phyloP scores from a whole-genome alignment of 2,329 filamentous ascomycete species.

The Xenosphaeropsis pyriputrescens region DNA sequence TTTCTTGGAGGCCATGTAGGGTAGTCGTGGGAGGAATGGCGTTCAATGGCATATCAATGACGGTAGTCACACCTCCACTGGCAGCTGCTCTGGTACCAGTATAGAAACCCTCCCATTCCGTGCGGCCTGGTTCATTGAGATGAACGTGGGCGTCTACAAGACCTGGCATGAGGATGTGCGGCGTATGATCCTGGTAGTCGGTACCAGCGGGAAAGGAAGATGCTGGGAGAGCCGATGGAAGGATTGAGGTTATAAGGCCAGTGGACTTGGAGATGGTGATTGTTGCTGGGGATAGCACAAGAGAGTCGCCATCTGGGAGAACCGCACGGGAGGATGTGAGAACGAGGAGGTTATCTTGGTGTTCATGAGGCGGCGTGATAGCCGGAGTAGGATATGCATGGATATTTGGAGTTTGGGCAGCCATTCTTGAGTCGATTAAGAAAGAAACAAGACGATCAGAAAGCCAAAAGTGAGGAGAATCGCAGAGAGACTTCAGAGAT shows the following conservation, averaged over 20 bases:
- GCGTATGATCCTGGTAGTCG: conserved; percentile 71
- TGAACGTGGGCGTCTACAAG: conserved; percentile 96
- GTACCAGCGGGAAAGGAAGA: conserved; percentile 59
- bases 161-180: conserved; percentile 73
- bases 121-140: conserved; percentile 89
- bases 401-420: neutral
- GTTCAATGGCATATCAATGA: conserved; percentile 96
- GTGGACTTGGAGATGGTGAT: conserved; percentile 63
- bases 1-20: conserved; percentile 65
- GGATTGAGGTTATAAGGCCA: conserved; percentile 72
- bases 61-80: conserved; percentile 90
- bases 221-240: conserved; percentile 58
- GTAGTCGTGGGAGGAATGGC: conserved; percentile 95
- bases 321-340: conserved; percentile 76
- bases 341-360: conserved; percentile 44
- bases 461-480: neutral
- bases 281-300: conserved; percentile 64
- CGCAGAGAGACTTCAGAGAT: neutral
- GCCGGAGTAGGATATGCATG: conserved; percentile 14
- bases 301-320: conserved; percentile 50
- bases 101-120: conserved; percentile 97
- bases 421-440: too few species aligned
- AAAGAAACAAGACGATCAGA: neutral
- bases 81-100: conserved; percentile 89
- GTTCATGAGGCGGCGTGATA: conserved; percentile 14